Conservation (phyloP, 306 rosid genomes). For the Gastrolobium bilobum region DNA sequence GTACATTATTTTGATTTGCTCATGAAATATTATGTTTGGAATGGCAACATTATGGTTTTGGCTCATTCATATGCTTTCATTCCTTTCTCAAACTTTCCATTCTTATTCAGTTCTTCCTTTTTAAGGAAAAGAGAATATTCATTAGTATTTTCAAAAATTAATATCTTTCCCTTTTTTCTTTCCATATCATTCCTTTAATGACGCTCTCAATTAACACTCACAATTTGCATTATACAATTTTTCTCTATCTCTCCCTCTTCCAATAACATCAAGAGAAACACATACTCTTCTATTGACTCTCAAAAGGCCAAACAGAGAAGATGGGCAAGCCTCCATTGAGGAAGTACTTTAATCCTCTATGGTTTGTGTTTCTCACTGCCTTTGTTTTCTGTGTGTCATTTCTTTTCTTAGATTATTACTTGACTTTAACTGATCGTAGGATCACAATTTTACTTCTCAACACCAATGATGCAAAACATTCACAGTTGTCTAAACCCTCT, state of each 20-base stretch:
- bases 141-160: not conserved
- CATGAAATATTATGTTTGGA: not conserved
- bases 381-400: constrained; percentile 42
- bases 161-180: constrained; percentile 2
- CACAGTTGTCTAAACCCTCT: constrained; percentile 2
- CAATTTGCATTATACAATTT: not conserved
- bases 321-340: constrained; percentile 38
- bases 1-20: constrained; percentile 11
- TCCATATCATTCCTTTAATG: constrained; percentile 31
- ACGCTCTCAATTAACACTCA: not conserved
- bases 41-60: not conserved
- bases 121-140: not conserved
- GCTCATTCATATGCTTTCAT: not conserved
- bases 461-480: constrained; percentile 31
- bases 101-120: not conserved
- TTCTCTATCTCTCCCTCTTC: not conserved
- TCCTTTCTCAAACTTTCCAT: constrained; percentile 12
- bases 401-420: constrained; percentile 52
- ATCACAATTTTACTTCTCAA: constrained; percentile 41
- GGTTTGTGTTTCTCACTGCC: constrained; percentile 57
- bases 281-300: not conserved
- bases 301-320: constrained; percentile 15
- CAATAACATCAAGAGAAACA: not conserved
- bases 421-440: constrained; percentile 27
- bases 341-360: constrained; percentile 48